Evolutionary conservation across 129 eudicot species (phyloP).

Genomic region (Pulicaria dysenterica): DNA sequence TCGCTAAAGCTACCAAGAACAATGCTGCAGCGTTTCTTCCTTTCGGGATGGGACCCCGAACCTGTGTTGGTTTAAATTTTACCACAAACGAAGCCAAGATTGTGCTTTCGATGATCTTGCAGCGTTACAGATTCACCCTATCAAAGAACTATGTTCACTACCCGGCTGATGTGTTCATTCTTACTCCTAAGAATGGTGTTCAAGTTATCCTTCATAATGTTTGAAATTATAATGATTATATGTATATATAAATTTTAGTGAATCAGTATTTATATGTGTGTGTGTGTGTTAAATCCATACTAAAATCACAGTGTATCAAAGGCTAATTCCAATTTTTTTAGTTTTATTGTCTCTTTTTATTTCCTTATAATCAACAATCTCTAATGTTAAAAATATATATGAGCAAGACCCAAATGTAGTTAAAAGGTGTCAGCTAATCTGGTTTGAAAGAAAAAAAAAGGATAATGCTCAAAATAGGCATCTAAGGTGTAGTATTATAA

Average conservation of each 20-base stretch:
- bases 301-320: too few species aligned
- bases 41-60: conserved; percentile 56
- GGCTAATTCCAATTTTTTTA: too few species aligned
- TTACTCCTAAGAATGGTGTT: conserved; percentile 49
- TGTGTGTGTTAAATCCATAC: too few species aligned
- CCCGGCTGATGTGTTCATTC: conserved; percentile 36
- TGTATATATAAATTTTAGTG: neutral
- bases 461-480: too few species aligned
- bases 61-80: conserved; percentile 52
- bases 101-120: conserved; percentile 56
- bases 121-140: conserved; percentile 49
- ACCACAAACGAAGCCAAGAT: conserved; percentile 56
- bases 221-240: neutral
- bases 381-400: too few species aligned
- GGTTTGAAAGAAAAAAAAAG: too few species aligned
- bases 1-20: conserved; percentile 56
- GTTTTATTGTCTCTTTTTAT: too few species aligned
- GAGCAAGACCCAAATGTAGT: too few species aligned
- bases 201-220: conserved; percentile 42
- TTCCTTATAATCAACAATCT: too few species aligned
- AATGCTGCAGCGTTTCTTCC: conserved; percentile 58
- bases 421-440: too few species aligned
- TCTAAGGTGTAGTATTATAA: too few species aligned
- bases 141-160: conserved; percentile 51
- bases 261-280: too few species aligned